These are phyloP conservation scores for Leucogyrophana mollusca DNA, from an alignment of 768 basidiomycete genomes.

Conservation along the genomic window DNA sequence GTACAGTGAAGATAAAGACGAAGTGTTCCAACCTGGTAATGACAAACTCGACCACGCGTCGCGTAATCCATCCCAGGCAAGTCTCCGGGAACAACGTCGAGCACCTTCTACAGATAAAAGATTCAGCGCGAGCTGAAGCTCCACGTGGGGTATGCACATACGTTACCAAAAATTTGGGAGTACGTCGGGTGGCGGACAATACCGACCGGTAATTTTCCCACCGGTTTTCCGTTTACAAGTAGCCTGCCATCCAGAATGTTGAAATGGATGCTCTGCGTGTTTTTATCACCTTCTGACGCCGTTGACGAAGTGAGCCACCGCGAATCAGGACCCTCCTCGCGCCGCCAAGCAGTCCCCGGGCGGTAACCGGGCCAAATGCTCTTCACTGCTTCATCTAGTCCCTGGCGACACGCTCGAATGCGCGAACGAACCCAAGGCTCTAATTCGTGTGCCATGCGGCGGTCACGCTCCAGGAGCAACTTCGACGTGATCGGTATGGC, in stretches of 20 bases:
- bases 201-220: conserved; percentile 19
- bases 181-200: conserved; percentile 20
- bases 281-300: neutral
- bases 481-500: conserved; percentile 6
- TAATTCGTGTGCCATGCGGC: conserved; percentile 25
- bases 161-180: conserved; percentile 17
- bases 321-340: conserved; percentile 9
- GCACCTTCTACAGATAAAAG: conserved; percentile 10
- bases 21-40: conserved; percentile 15
- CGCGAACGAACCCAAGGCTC: conserved; percentile 8
- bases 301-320: conserved; percentile 24
- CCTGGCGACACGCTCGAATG: conserved; percentile 4
- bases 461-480: conserved; percentile 28
- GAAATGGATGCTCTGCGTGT: conserved; percentile 19
- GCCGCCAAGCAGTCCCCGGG: conserved; percentile 18
- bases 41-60: conserved; percentile 13
- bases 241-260: conserved; percentile 24
- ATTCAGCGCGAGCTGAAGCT: neutral
- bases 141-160: neutral
- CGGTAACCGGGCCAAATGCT: conserved; percentile 25
- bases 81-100: conserved; percentile 22
- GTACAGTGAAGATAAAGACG: neutral
- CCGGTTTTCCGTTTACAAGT: conserved; percentile 24
- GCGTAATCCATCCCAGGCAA: conserved; percentile 25
- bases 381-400: conserved; percentile 17